These are phyloP conservation scores for Bryopsis sp. DNA, from an alignment of 139 green algal genomes.

Conservation along the genomic window DNA sequence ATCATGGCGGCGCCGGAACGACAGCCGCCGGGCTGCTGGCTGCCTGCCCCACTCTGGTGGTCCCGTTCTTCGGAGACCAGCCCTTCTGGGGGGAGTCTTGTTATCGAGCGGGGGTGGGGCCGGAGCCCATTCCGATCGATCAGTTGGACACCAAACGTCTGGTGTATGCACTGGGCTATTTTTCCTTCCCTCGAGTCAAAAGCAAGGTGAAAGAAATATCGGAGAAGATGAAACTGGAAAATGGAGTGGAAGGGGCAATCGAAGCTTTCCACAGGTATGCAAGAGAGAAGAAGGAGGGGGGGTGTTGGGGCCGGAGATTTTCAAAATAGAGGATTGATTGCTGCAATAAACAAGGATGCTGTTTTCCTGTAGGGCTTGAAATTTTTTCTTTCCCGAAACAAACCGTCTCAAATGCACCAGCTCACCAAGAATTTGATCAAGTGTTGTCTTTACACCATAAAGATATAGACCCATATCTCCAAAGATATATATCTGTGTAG, in stretches of 20 bases:
- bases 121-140: constrained; percentile 45
- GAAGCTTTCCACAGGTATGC: neutral
- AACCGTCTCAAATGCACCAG: neutral
- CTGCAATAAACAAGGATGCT: neutral
- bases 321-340: neutral
- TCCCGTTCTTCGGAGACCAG: constrained; percentile 64
- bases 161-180: constrained; percentile 26
- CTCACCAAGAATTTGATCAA: neutral
- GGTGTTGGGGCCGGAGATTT: neutral
- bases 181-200: neutral
- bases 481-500: neutral
- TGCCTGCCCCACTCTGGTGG: constrained; percentile 50
- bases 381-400: neutral
- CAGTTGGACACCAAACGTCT: constrained; percentile 31
- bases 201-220: neutral
- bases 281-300: neutral
- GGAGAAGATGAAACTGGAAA: neutral
- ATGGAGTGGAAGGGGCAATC: neutral
- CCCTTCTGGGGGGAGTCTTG: constrained; percentile 49
- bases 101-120: constrained; percentile 38
- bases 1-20: constrained; percentile 72
- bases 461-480: neutral
- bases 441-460: neutral
- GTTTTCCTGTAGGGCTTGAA: neutral
- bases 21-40: constrained; percentile 43